phyloP scores from a whole-genome alignment of 768 basidiomycete genomes.

The Hygrophorus pudorinus region DNA sequence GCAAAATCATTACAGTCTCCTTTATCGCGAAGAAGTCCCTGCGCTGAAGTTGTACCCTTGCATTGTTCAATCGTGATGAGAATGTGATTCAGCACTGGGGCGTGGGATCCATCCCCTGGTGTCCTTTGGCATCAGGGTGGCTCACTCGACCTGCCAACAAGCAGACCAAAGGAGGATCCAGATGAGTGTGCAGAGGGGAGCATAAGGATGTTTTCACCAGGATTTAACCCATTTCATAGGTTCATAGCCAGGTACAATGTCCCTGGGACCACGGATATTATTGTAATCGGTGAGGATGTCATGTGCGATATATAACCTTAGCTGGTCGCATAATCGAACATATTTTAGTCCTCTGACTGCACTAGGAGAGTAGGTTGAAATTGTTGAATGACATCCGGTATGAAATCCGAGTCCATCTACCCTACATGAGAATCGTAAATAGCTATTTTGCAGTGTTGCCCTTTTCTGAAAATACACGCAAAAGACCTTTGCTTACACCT shows the following conservation, averaged over 20 bases:
- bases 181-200: no score
- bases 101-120: slow-evolving; percentile 17
- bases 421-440: no score
- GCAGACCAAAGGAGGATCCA: slow-evolving; percentile 17
- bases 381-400: no score
- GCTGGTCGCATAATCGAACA: no score
- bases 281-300: background rate
- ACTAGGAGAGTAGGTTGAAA: no score
- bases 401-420: no score
- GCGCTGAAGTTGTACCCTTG: slow-evolving; percentile 16
- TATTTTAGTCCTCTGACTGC: no score
- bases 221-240: no score
- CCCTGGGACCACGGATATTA: no score
- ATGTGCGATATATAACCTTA: slow-evolving; percentile 19
- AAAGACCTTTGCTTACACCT: slow-evolving; percentile 61
- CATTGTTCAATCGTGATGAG: background rate
- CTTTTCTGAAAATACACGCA: slow-evolving; percentile 13
- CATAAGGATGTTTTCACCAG: no score
- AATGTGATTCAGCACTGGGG: background rate
- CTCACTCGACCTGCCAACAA: slow-evolving; percentile 21
- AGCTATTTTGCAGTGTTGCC: background rate
- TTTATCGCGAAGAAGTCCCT: slow-evolving; percentile 57
- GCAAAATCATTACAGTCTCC: slow-evolving; percentile 50
- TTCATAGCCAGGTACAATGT: no score
- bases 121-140: slow-evolving; percentile 23